These are phyloP conservation scores for Xylariaceae sp. DNA, from an alignment of 2,329 filamentous ascomycete species.

Conservation along the genomic window DNA sequence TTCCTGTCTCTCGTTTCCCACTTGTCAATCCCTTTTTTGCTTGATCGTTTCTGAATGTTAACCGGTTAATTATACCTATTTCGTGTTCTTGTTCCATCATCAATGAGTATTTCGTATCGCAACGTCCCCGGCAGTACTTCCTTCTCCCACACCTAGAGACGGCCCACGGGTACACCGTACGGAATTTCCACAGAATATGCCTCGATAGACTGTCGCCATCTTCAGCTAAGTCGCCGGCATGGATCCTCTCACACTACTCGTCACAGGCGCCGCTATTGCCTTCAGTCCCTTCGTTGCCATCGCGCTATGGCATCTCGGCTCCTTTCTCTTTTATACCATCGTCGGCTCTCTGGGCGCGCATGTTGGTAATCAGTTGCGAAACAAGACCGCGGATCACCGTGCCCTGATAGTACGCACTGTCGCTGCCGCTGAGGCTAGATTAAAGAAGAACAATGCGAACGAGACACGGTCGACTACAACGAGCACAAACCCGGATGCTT, in stretches of 20 bases:
- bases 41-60: too few species aligned
- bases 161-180: not conserved
- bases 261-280: slow-evolving; percentile 27
- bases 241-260: slow-evolving; percentile 24
- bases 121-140: not conserved
- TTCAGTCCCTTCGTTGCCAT: slow-evolving; percentile 28
- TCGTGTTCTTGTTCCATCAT: not conserved
- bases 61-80: too few species aligned
- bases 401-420: slow-evolving; percentile 51
- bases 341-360: slow-evolving; percentile 37
- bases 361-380: slow-evolving; percentile 57
- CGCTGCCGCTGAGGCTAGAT: slow-evolving; percentile 38
- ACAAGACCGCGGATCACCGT: slow-evolving; percentile 58
- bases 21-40: too few species aligned
- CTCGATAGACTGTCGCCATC: not conserved
- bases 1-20: not conserved
- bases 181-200: not conserved
- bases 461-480: not conserved
- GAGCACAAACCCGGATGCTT: slow-evolving; percentile 28
- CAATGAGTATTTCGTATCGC: not conserved
- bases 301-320: slow-evolving; percentile 30
- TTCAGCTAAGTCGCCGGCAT: slow-evolving; percentile 17
- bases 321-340: slow-evolving; percentile 35
- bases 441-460: slow-evolving; percentile 25
- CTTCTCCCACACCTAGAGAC: not conserved